These are phyloP conservation scores for Wallacemonas sp. DNA, from an alignment of 208 protist genomes.

Conservation along the genomic window DNA sequence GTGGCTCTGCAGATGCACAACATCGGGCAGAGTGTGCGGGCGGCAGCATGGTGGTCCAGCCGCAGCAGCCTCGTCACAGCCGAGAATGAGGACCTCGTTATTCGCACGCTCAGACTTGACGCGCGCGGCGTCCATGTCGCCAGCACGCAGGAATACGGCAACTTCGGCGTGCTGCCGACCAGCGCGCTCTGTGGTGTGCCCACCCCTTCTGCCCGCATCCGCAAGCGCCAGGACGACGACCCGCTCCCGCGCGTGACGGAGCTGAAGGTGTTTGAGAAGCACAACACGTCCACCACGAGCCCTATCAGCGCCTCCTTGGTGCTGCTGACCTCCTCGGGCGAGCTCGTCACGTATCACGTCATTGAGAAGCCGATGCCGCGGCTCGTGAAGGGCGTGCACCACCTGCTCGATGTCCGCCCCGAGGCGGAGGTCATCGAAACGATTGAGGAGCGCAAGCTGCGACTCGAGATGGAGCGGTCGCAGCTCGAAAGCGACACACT, in stretches of 20 bases:
- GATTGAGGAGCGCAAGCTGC: conserved; percentile 71
- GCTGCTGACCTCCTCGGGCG: conserved; percentile 65
- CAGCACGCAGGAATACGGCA: conserved; percentile 29
- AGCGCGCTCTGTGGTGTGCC: conserved; percentile 38
- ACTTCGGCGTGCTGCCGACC: conserved; percentile 56
- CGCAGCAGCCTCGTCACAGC: neutral
- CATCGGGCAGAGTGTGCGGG: neutral
- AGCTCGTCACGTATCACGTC: conserved; percentile 75
- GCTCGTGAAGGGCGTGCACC: conserved; percentile 70
- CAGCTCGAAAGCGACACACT: conserved; percentile 62
- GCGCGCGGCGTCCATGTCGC: neutral
- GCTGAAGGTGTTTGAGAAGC: conserved; percentile 47
- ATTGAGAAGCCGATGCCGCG: conserved; percentile 45
- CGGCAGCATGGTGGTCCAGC: conserved; percentile 6
- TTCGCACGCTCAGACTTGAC: neutral
- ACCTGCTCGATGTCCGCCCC: conserved; percentile 73
- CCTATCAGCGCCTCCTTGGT: conserved; percentile 34
- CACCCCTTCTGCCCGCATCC: conserved; percentile 29
- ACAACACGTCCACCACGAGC: conserved; percentile 13
- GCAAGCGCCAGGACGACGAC: conserved; percentile 36
- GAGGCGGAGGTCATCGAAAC: conserved; percentile 77
- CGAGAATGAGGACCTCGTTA: conserved; percentile 5
- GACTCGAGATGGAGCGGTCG: conserved; percentile 53
- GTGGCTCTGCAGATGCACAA: neutral
- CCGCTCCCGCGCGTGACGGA: conserved; percentile 58